Conservation (phyloP, 176 grass and related monocot genomes). For the Triticum dicoccoides region DNA sequence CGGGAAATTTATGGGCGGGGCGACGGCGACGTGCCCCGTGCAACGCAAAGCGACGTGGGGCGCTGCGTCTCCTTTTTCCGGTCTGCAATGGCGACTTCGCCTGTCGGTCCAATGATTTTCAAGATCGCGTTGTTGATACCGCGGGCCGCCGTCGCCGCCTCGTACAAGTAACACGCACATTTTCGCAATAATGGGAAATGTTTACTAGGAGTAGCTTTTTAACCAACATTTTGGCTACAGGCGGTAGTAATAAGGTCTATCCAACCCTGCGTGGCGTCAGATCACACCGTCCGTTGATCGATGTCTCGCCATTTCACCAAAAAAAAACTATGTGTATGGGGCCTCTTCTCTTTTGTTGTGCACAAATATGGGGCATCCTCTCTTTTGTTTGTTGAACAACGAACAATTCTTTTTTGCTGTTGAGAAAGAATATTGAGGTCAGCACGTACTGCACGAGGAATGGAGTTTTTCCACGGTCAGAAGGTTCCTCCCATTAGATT, state of each 20-base stretch:
- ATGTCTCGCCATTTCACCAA: not conserved
- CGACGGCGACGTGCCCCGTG: not conserved
- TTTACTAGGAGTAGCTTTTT: not conserved
- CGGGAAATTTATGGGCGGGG: not conserved
- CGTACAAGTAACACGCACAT: too few species aligned
- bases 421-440: not conserved
- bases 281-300: not conserved
- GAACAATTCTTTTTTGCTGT: not conserved
- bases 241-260: too few species aligned
- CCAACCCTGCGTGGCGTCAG: not conserved
- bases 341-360: not conserved
- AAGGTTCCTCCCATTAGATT: constrained; percentile 24
- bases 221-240: too few species aligned
- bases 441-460: constrained; percentile 17
- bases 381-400: not conserved
- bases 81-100: constrained; percentile 12
- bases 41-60: not conserved
- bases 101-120: constrained; percentile 18
- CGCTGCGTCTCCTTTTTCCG: not conserved
- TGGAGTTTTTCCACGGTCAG: constrained; percentile 9
- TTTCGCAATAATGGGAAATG: not conserved
- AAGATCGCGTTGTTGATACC: not conserved
- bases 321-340: too few species aligned
- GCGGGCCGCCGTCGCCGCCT: not conserved
- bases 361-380: too few species aligned